Percentiles rank a stretch among this genome's conserved stretches.
These are phyloP conservation scores for Bromus sterilis DNA, from an alignment of 176 grass and related monocot species.

Conservation along the genomic window DNA sequence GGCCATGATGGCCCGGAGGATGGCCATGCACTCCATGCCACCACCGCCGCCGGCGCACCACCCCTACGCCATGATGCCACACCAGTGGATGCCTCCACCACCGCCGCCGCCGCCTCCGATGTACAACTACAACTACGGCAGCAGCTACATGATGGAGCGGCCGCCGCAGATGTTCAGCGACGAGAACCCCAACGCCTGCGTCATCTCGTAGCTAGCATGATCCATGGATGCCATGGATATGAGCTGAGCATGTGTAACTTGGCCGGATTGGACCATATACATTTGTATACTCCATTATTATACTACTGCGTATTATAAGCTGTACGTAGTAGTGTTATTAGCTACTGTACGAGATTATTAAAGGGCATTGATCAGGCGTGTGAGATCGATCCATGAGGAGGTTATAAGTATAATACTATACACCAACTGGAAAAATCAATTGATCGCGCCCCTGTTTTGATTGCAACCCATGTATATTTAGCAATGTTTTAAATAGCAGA, in stretches of 20 bases:
- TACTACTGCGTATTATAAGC: background rate
- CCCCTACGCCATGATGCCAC: background rate
- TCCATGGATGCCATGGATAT: background rate
- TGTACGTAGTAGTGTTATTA: background rate
- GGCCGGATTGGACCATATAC: background rate
- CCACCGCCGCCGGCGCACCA: background rate
- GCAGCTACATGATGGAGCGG: conserved; percentile 35
- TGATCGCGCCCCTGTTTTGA: background rate
- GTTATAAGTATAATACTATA: background rate
- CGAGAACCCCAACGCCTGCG: conserved; percentile 81
- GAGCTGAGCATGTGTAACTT: background rate
- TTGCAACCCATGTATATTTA: background rate
- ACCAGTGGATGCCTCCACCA: conserved; percentile 14
- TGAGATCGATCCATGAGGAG: background rate
- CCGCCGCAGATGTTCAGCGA: conserved; percentile 74
- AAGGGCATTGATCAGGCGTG: background rate
- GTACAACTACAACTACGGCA: conserved; percentile 26
- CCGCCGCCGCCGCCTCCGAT: conserved; percentile 8
- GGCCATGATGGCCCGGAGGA: conserved; percentile 46
- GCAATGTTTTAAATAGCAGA: too few species aligned
- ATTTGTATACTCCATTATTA: background rate
- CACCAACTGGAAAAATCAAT: background rate
- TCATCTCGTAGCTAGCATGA: conserved; percentile 43
- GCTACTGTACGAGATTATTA: background rate
- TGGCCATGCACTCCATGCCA: conserved; percentile 34